Evolutionary conservation across 2,329 filamentous ascomycete species (phyloP).

Genomic region (Fusarium guadeloupense): DNA sequence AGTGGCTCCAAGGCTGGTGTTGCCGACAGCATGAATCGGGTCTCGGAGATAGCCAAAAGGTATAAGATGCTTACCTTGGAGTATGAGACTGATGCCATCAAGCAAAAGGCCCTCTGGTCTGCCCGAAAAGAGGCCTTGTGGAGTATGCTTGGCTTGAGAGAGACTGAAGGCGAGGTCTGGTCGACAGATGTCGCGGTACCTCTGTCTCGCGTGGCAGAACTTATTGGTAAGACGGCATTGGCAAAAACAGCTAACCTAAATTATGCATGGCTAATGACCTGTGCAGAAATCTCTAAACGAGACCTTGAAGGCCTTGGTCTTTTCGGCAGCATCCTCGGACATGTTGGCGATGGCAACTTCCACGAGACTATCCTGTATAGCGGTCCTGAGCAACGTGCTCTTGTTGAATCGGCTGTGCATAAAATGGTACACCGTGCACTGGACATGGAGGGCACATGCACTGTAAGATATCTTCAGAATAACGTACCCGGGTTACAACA

Average conservation of each 20-base stretch:
- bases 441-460: slow-evolving; percentile 94
- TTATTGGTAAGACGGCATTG: no score
- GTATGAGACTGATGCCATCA: slow-evolving; percentile 75
- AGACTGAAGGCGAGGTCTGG: slow-evolving; percentile 72
- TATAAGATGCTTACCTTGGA: slow-evolving; percentile 75
- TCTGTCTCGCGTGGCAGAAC: no score
- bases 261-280: no score
- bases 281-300: slow-evolving; percentile 87
- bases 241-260: not conserved
- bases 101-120: slow-evolving; percentile 81
- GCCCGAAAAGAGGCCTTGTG: slow-evolving; percentile 86
- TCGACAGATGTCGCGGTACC: not conserved
- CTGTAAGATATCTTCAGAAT: no score
- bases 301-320: slow-evolving; percentile 87
- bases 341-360: slow-evolving; percentile 95
- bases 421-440: slow-evolving; percentile 91
- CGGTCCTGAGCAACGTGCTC: slow-evolving; percentile 72
- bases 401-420: slow-evolving; percentile 84
- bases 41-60: slow-evolving; percentile 76
- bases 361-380: slow-evolving; percentile 91
- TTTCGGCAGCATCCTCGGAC: slow-evolving; percentile 87
- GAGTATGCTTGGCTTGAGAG: slow-evolving; percentile 78
- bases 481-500: no score
- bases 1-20: slow-evolving; percentile 82
- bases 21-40: slow-evolving; percentile 76